Percentiles rank a stretch among this genome's conserved stretches.
These are phyloP conservation scores for Carex littledalei DNA, from an alignment of 176 grass and related monocot genomes.

Conservation along the genomic window DNA sequence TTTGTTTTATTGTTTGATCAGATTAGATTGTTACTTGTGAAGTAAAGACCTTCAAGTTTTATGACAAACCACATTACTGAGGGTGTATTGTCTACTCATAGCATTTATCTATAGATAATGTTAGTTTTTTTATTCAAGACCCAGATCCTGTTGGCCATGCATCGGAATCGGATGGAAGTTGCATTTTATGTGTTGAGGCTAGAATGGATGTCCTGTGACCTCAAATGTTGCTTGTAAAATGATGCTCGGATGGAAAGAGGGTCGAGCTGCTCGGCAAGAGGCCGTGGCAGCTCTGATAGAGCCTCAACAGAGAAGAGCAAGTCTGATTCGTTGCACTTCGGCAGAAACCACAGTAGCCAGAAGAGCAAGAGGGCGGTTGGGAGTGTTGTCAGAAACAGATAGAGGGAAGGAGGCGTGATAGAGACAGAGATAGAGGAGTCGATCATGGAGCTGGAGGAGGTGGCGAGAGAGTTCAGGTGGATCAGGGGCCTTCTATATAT, in stretches of 20 bases:
- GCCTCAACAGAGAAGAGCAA: not conserved
- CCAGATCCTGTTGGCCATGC: not conserved
- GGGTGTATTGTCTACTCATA: too few relatives aligned
- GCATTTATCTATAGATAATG: too few relatives aligned
- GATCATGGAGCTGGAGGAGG: constrained; percentile 30
- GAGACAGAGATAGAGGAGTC: not conserved
- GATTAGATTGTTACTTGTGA: not conserved
- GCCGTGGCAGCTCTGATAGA: not conserved
- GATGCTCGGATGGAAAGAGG: not conserved
- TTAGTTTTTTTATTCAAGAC: not conserved
- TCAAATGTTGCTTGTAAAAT: not conserved
- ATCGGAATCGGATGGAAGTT: not conserved
- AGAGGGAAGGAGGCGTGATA: not conserved
- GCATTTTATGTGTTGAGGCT: not conserved
- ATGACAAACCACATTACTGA: too few relatives aligned
- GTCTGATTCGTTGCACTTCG: not conserved
- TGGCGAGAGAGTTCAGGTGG: constrained; percentile 21
- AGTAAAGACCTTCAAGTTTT: not conserved
- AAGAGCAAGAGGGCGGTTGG: not conserved
- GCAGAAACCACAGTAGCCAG: not conserved
- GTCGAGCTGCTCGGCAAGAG: not conserved
- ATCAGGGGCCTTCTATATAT: constrained; percentile 3
- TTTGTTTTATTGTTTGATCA: not conserved
- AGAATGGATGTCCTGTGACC: not conserved
- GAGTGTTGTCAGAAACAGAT: not conserved